Evolutionary conservation across 2,329 filamentous ascomycete species (phyloP).

Genomic region (Cladosporium velox): DNA sequence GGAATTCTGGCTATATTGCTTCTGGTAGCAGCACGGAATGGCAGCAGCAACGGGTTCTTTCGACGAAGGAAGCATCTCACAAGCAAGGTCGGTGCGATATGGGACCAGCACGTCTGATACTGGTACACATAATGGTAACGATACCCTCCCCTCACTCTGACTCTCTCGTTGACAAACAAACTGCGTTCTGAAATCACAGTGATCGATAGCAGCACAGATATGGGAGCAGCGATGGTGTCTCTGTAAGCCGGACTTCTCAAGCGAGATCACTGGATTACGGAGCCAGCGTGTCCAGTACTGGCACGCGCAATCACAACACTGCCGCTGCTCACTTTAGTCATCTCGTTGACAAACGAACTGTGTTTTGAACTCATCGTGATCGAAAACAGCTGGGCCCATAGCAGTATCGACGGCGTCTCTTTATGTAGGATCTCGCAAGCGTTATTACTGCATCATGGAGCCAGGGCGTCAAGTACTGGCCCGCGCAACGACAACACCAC

Average conservation of each 20-base stretch:
- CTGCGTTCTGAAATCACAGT: neutral
- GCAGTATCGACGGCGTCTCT: neutral
- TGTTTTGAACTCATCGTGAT: too few species aligned
- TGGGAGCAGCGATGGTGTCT: too few species aligned
- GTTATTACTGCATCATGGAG: neutral
- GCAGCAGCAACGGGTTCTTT: neutral
- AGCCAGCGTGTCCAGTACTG: too few species aligned
- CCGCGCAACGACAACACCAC: neutral
- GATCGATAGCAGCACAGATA: neutral
- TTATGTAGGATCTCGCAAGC: neutral
- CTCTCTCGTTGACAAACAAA: neutral
- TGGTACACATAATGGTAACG: neutral
- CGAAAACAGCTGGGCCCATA: neutral
- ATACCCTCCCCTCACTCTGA: neutral
- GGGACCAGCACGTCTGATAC: neutral
- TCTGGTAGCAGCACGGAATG: neutral
- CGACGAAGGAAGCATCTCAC: neutral
- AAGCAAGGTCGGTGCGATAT: neutral
- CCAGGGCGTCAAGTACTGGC: neutral
- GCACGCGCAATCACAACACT: too few species aligned
- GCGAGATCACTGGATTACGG: too few species aligned
- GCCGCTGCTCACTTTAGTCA: too few species aligned
- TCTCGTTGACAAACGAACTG: too few species aligned
- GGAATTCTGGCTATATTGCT: neutral
- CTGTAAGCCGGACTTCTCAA: too few species aligned